Evolutionary conservation across 768 basidiomycete genomes (phyloP).

Genomic region (Hygrocybe punicea): DNA sequence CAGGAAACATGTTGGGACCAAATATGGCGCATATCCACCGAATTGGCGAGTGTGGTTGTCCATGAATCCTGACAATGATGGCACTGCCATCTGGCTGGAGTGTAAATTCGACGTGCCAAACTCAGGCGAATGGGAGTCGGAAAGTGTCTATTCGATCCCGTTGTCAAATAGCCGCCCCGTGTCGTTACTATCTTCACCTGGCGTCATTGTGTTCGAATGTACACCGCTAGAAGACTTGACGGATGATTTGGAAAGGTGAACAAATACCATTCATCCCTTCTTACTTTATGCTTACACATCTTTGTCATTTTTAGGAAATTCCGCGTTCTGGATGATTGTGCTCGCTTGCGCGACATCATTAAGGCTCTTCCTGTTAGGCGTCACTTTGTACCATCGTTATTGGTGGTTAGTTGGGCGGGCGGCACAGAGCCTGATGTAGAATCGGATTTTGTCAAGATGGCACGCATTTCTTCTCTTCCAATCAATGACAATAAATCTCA

Average conservation of each 20-base stretch:
- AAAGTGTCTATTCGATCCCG: constrained; percentile 61
- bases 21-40: constrained; percentile 25
- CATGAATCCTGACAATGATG: constrained; percentile 65
- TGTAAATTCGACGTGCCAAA: constrained; percentile 68
- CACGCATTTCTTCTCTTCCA: constrained; percentile 26
- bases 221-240: constrained; percentile 59
- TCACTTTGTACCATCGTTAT: constrained; percentile 59
- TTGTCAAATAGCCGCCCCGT: constrained; percentile 26
- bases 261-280: not conserved
- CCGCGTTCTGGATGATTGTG: constrained; percentile 66
- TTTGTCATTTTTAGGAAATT: constrained; percentile 73
- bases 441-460: constrained; percentile 61
- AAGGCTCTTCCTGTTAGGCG: constrained; percentile 50
- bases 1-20: constrained; percentile 35
- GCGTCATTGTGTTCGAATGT: constrained; percentile 72
- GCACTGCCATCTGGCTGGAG: constrained; percentile 78
- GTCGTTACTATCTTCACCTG: constrained; percentile 46
- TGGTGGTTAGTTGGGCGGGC: constrained; percentile 61
- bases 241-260: constrained; percentile 68
- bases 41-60: constrained; percentile 74
- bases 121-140: constrained; percentile 61
- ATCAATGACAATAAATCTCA: not conserved
- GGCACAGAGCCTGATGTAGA: constrained; percentile 35
- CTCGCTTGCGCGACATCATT: constrained; percentile 64
- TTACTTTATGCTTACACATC: not conserved